Evolutionary conservation across 495 filamentous ascomycete genomes (phyloP).

Genomic region (Neurospora intermedia): DNA sequence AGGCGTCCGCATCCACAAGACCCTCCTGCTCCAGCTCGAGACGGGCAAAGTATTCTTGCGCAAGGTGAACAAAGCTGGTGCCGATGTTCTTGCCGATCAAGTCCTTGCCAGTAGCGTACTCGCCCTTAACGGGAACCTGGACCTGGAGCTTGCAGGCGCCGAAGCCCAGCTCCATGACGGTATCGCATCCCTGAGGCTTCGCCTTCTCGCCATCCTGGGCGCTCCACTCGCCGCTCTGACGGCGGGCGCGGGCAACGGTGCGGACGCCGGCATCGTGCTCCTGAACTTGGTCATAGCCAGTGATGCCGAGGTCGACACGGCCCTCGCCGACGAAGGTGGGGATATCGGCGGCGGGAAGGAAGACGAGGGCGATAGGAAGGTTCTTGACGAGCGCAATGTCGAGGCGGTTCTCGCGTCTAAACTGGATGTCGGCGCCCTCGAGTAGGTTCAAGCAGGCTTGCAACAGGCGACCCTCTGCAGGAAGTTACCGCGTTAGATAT

Average conservation of each 20-base stretch:
- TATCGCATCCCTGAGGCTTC: constrained; percentile 53
- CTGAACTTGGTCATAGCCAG: constrained; percentile 80
- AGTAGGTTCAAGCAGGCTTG: constrained; percentile 79
- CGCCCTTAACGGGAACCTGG: constrained; percentile 83
- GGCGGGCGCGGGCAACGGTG: constrained; percentile 36
- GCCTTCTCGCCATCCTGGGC: constrained; percentile 20
- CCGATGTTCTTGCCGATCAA: constrained; percentile 90
- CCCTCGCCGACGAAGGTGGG: constrained; percentile 95
- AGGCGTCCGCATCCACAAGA: constrained; percentile 13
- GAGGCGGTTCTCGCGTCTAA: constrained; percentile 80
- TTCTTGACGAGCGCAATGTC: constrained; percentile 97
- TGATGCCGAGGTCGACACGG: constrained; percentile 87
- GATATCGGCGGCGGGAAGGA: constrained; percentile 94
- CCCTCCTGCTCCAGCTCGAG: constrained; percentile 49
- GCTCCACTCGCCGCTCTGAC: constrained; percentile 42
- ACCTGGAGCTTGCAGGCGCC: constrained; percentile 88
- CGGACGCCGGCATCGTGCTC: constrained; percentile 76
- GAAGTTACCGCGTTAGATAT: background rate
- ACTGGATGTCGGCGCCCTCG: constrained; percentile 88
- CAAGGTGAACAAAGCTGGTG: constrained; percentile 83
- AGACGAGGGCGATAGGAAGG: constrained; percentile 86
- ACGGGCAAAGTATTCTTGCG: constrained; percentile 67
- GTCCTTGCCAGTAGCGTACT: constrained; percentile 54
- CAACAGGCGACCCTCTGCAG: constrained; percentile 79
- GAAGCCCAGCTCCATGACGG: constrained; percentile 82